Percentiles rank a stretch among this genome's conserved stretches.
These are phyloP conservation scores for Metschnikowia aberdeeniae DNA, from an alignment of 805 yeast species.

Conservation along the genomic window DNA sequence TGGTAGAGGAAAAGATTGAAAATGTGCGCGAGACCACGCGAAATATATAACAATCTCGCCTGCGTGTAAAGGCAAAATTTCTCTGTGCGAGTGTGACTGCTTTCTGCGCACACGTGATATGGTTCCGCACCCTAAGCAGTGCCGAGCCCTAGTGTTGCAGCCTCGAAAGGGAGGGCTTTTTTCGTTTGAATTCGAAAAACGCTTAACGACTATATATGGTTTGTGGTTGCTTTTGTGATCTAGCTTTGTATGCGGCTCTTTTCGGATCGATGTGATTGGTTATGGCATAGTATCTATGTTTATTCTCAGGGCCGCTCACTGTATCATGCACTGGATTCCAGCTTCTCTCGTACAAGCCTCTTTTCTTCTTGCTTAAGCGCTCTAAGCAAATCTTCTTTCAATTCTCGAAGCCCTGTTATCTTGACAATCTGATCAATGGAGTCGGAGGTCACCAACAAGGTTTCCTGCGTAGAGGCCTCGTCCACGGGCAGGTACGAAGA, in stretches of 20 bases:
- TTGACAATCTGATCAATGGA: constrained; percentile 44
- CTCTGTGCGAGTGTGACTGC: constrained; percentile 15
- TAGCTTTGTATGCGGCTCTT: too few relatives aligned
- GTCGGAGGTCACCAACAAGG: constrained; percentile 41
- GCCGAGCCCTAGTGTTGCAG: background rate
- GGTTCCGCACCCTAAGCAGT: background rate
- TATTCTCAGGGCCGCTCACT: background rate
- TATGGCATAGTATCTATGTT: background rate
- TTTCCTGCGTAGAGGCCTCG: constrained; percentile 20
- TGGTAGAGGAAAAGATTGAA: constrained; percentile 15
- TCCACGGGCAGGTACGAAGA: constrained; percentile 6
- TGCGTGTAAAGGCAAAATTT: constrained; percentile 24
- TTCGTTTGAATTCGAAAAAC: too few relatives aligned
- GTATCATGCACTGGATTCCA: background rate
- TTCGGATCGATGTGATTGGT: too few relatives aligned
- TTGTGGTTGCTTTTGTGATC: too few relatives aligned
- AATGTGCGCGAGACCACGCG: constrained; percentile 20
- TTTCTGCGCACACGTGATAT: constrained; percentile 11
- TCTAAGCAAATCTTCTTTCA: constrained; percentile 41
- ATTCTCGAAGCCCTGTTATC: constrained; percentile 42
- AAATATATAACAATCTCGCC: constrained; percentile 16
- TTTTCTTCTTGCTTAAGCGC: constrained; percentile 54
- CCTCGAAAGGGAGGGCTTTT: too few relatives aligned
- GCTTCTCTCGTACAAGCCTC: constrained; percentile 15
- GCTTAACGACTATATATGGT: too few relatives aligned